phyloP scores from a whole-genome alignment of 108 stramenopile species.

The Discostella stelligeroides region DNA sequence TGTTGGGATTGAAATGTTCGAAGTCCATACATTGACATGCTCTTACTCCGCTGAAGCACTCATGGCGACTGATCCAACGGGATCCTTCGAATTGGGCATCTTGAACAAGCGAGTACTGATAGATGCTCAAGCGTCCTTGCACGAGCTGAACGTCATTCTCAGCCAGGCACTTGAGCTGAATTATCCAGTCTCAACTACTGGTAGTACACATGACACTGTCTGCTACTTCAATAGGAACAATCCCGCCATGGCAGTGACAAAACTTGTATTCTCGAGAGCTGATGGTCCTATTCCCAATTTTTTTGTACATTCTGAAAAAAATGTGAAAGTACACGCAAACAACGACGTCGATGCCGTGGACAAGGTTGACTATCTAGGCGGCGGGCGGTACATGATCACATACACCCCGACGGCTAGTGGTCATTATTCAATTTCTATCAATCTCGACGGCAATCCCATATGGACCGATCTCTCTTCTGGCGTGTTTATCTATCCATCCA shows the following conservation, averaged over 20 bases:
- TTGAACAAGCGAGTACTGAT: constrained; percentile 21
- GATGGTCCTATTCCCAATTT: constrained; percentile 26
- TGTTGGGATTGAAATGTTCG: constrained; percentile 59
- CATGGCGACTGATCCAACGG: constrained; percentile 15
- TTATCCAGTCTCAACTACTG: constrained; percentile 6
- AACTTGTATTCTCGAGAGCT: constrained; percentile 17
- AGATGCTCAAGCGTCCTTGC: constrained; percentile 21
- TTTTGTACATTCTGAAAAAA: constrained; percentile 19
- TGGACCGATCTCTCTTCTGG: constrained; percentile 59
- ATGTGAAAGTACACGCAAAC: constrained; percentile 17
- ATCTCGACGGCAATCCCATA: constrained; percentile 49
- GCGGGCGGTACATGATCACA: constrained; percentile 57
- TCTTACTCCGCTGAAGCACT: constrained; percentile 21
- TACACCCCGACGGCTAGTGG: constrained; percentile 75
- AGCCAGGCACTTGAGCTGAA: constrained; percentile 17
- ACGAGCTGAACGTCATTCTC: constrained; percentile 15
- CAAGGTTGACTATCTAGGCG: constrained; percentile 49
- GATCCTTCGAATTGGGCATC: constrained; percentile 39
- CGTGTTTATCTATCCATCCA: constrained; percentile 55
- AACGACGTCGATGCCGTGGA: constrained; percentile 54
- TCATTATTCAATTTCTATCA: constrained; percentile 55
- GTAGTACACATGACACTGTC: constrained; percentile 36
- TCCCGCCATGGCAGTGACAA: constrained; percentile 29
- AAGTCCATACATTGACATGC: constrained; percentile 59
- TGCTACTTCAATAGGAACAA: constrained; percentile 25